A percentile compares a stretch with the other conserved stretches of the same genome.
Conservation (phyloP, 1,139 yeast species). For the Blastobotrys capitulatus region DNA sequence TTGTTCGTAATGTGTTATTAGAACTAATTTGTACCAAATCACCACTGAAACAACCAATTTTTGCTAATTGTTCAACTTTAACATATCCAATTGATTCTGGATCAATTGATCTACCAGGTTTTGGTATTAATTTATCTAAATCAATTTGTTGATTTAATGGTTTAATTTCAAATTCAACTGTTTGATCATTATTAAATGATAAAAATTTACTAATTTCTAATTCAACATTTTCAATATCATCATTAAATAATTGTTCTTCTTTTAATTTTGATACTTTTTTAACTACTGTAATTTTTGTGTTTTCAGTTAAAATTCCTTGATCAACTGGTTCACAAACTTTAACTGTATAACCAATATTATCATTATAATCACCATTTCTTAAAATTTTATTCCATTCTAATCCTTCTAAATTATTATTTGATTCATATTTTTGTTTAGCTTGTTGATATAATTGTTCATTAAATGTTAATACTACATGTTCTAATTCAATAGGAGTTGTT, state of each 20-base stretch:
- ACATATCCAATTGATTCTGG: conserved; percentile 49
- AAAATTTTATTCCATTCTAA: conserved; percentile 16
- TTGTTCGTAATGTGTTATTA: conserved; percentile 27
- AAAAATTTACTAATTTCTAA: conserved; percentile 28
- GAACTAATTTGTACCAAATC: conserved; percentile 38
- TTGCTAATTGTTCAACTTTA: conserved; percentile 47
- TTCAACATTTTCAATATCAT: conserved; percentile 13
- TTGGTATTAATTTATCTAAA: conserved; percentile 24
- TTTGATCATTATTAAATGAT: conserved; percentile 14
- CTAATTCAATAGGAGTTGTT: conserved; percentile 19
- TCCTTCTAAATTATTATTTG: neutral
- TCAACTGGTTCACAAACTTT: conserved; percentile 65
- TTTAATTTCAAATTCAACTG: conserved; percentile 18
- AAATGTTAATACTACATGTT: conserved; percentile 24
- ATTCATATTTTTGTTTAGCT: conserved; percentile 15
- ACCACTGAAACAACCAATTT: conserved; percentile 62
- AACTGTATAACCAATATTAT: conserved; percentile 31
- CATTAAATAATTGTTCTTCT: conserved; percentile 6
- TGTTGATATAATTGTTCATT: conserved; percentile 22
- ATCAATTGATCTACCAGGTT: conserved; percentile 33
- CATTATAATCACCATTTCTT: conserved; percentile 28
- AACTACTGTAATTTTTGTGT: conserved; percentile 53
- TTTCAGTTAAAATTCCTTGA: conserved; percentile 50
- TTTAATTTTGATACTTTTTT: conserved; percentile 22
- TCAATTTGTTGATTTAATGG: conserved; percentile 23